A percentile compares a stretch with the other conserved stretches of the same genome.
Evolutionary conservation across 2,329 filamentous ascomycete genomes (phyloP).

Genomic region (Cylindrodendrum hubeiense): DNA sequence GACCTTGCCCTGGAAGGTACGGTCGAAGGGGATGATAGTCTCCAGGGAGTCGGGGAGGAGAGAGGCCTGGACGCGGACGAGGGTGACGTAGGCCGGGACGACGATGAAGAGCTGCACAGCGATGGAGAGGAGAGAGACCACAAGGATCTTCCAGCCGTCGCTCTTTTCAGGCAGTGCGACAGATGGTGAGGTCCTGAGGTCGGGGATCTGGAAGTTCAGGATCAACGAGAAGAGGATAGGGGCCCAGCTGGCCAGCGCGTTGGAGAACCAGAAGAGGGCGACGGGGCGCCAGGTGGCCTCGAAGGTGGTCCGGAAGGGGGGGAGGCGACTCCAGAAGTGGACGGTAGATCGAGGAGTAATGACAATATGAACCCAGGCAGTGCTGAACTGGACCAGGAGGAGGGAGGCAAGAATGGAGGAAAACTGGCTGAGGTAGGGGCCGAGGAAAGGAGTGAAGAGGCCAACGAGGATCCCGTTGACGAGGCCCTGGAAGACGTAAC

Average conservation of each 20-base stretch:
- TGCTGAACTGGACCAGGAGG: conserved; percentile 75
- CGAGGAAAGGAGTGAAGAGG: conserved; percentile 59
- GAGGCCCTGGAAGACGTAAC: conserved; percentile 56
- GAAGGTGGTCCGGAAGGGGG: conserved; percentile 72
- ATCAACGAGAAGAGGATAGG: conserved; percentile 60
- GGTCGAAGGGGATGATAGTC: conserved; percentile 91
- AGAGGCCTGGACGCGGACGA: conserved; percentile 88
- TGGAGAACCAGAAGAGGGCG: conserved; percentile 70
- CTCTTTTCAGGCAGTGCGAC: conserved; percentile 46
- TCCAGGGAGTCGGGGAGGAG: conserved; percentile 85
- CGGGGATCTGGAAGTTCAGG: conserved; percentile 54
- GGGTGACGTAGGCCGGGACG: conserved; percentile 81
- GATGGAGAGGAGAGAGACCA: conserved; percentile 65
- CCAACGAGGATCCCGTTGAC: conserved; percentile 53
- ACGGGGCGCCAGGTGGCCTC: conserved; percentile 78
- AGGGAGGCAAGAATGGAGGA: conserved; percentile 62
- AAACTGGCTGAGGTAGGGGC: conserved; percentile 56
- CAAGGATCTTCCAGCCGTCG: conserved; percentile 59
- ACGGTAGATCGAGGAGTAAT: conserved; percentile 77
- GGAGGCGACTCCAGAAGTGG: conserved; percentile 77
- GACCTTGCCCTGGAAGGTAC: conserved; percentile 83
- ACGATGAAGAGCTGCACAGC: conserved; percentile 64
- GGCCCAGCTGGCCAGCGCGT: conserved; percentile 61
- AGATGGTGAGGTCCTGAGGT: conserved; percentile 32
- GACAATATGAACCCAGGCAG: conserved; percentile 88